These are phyloP conservation scores for Smittium culicis DNA, from an alignment of 371 early-diverging fungal genomes.

Conservation along the genomic window DNA sequence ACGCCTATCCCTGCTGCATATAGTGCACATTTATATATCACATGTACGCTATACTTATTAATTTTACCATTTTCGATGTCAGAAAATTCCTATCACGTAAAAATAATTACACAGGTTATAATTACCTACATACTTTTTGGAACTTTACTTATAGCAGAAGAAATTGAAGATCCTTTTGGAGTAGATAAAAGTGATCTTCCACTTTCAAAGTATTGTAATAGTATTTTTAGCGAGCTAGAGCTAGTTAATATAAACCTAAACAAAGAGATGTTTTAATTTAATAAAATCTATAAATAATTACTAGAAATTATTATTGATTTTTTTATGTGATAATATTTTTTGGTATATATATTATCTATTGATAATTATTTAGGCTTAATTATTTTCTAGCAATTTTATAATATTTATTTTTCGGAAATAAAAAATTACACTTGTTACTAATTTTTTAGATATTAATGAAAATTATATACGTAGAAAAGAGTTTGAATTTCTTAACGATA, in stretches of 20 bases:
- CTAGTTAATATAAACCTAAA: neutral
- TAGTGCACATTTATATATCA: constrained; percentile 58
- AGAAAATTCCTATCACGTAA: constrained; percentile 20
- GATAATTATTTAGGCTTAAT: no score
- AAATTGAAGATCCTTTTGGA: constrained; percentile 65
- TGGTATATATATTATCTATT: no score
- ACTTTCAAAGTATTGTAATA: constrained; percentile 24
- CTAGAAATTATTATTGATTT: no score
- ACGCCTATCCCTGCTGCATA: constrained; percentile 77
- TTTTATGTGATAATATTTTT: no score
- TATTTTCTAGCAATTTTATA: no score
- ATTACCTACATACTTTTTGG: constrained; percentile 59
- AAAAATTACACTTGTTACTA: no score
- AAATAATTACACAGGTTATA: constrained; percentile 40
- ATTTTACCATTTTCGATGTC: constrained; percentile 54
- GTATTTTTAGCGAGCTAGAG: constrained; percentile 17
- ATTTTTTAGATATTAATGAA: no score
- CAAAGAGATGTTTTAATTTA: no score
- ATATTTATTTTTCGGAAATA: no score
- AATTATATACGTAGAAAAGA: no score
- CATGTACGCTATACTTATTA: constrained; percentile 49
- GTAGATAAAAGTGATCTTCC: constrained; percentile 46
- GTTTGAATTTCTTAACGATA: no score
- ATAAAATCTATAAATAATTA: no score
- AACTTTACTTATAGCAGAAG: constrained; percentile 50